These are phyloP conservation scores for Mortierella sp. DNA, from an alignment of 371 early-diverging fungal genomes.

Conservation along the genomic window DNA sequence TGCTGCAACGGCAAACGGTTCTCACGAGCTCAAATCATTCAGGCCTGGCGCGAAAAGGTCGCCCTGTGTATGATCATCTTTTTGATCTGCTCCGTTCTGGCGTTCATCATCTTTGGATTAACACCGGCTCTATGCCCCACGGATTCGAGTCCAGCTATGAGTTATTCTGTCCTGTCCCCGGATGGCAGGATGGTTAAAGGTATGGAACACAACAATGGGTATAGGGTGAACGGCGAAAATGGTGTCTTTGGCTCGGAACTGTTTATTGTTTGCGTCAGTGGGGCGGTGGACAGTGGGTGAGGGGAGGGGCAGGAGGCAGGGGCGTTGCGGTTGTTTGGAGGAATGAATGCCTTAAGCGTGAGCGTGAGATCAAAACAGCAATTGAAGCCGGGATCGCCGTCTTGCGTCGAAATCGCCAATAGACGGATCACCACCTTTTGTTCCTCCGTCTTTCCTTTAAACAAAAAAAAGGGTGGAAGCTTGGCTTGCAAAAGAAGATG, in stretches of 20 bases:
- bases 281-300: no score
- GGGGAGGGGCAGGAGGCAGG: no score
- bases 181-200: neutral
- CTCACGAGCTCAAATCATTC: conserved; percentile 60
- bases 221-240: no score
- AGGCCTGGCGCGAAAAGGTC: conserved; percentile 81
- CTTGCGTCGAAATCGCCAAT: no score
- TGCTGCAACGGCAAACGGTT: conserved; percentile 53
- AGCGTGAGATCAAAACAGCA: no score
- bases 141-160: neutral
- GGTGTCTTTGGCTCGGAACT: no score
- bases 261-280: no score
- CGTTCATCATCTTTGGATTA: conserved; percentile 74
- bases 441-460: no score
- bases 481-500: neutral
- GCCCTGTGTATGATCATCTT: conserved; percentile 77
- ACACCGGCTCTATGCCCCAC: conserved; percentile 61
- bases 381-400: no score
- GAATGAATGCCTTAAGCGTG: no score
- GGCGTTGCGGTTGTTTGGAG: no score
- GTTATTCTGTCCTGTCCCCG: conserved; percentile 10
- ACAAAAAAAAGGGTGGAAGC: neutral
- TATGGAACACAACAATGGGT: no score
- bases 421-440: neutral
- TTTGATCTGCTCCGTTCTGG: conserved; percentile 65